Evolutionary conservation across 192 early-diverging fungal species (phyloP).

Genomic region (Backusella tarrabulga): DNA sequence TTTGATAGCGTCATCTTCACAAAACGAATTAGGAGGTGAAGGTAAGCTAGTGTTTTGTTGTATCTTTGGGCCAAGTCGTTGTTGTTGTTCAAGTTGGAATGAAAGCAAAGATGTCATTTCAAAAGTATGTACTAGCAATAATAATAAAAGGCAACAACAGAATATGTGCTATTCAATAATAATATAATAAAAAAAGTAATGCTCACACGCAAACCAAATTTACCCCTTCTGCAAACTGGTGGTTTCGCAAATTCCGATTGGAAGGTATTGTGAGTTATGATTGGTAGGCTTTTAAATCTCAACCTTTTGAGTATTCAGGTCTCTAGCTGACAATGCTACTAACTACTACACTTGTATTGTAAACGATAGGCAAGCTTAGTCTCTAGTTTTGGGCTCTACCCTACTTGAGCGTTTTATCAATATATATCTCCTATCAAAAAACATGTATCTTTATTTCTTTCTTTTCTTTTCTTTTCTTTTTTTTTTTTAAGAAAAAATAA

Average conservation of each 20-base stretch:
- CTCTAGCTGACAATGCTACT: not conserved
- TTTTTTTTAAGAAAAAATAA: not conserved
- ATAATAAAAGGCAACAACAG: not conserved
- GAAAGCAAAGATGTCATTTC: constrained; percentile 23
- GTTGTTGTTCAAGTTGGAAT: constrained; percentile 18
- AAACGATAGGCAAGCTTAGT: not conserved
- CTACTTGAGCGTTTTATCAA: not conserved
- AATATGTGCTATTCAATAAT: not conserved
- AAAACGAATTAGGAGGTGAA: constrained; percentile 27
- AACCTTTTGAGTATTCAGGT: not conserved
- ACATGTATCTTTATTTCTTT: not conserved
- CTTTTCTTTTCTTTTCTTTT: not conserved
- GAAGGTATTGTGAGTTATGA: not conserved
- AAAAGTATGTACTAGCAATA: not conserved
- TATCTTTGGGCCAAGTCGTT: not conserved
- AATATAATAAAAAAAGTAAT: not conserved
- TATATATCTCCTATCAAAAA: not conserved
- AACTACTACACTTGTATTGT: not conserved
- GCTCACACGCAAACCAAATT: not conserved
- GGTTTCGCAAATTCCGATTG: constrained; percentile 2
- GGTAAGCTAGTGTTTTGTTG: constrained; percentile 9
- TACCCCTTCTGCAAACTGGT: not conserved
- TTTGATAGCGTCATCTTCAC: constrained; percentile 15
- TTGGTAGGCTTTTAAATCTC: not conserved
- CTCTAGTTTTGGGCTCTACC: not conserved